Conservation (phyloP, 345 rosid genomes). For the Salix arbutifolia region DNA sequence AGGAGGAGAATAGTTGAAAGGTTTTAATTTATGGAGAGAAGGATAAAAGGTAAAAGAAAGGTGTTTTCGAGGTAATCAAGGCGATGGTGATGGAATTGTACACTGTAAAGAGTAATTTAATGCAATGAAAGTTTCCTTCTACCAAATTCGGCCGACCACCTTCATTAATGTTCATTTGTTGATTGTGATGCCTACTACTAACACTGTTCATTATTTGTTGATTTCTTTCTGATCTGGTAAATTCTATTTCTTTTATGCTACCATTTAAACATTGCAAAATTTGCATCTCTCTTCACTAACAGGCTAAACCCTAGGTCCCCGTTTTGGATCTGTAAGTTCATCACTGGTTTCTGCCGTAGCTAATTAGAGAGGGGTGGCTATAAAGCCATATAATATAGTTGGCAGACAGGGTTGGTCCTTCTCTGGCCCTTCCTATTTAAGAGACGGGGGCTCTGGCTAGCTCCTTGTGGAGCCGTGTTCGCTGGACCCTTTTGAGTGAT, state of each 20-base stretch:
- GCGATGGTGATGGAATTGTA: slow-evolving; percentile 11
- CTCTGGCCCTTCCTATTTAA: slow-evolving; percentile 15
- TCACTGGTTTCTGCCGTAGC: not conserved
- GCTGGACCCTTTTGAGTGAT: not conserved
- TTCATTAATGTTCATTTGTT: not conserved
- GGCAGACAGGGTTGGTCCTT: slow-evolving; percentile 11
- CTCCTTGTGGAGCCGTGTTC: not conserved
- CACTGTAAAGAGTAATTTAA: slow-evolving; percentile 22
- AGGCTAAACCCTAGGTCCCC: not conserved
- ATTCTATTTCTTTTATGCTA: no score
- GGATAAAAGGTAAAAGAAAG: not conserved
- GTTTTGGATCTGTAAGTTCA: no score
- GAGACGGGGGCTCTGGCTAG: not conserved
- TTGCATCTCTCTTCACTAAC: not conserved
- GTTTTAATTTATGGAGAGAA: not conserved
- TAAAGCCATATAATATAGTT: not conserved
- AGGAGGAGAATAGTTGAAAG: slow-evolving; percentile 2
- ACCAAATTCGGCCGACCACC: not conserved
- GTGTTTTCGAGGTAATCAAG: slow-evolving; percentile 4
- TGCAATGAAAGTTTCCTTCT: not conserved
- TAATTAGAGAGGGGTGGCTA: no score
- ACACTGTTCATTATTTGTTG: not conserved
- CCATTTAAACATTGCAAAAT: not conserved
- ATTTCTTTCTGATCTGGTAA: not conserved
- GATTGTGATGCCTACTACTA: not conserved